phyloP scores from a whole-genome alignment of 305 asterid species.

The Fraxinus paxiana region DNA sequence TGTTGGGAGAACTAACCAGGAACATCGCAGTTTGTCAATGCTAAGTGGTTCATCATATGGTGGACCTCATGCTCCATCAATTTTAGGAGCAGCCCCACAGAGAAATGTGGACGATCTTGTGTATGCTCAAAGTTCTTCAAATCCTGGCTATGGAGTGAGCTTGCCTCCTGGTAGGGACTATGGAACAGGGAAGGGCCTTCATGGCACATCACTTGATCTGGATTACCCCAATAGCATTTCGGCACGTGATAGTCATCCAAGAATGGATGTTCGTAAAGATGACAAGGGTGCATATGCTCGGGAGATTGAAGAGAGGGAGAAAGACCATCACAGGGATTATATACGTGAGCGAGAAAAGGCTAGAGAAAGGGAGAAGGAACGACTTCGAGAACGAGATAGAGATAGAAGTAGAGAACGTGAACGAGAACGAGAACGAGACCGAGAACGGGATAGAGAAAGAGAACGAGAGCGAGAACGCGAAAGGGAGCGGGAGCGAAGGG shows the following conservation, averaged over 20 bases:
- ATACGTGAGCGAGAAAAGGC: constrained; percentile 75
- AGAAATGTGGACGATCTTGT: constrained; percentile 63
- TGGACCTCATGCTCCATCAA: constrained; percentile 71
- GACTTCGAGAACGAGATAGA: constrained; percentile 51
- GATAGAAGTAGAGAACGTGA: constrained; percentile 55
- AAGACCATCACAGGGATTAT: constrained; percentile 49
- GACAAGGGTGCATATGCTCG: constrained; percentile 58
- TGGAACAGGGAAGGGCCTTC: constrained; percentile 84
- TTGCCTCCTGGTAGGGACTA: constrained; percentile 99
- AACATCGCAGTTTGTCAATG: constrained; percentile 54
- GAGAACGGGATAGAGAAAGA: constrained; percentile 54
- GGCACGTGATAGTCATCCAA: constrained; percentile 54
- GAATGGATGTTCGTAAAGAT: constrained; percentile 67
- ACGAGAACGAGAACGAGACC: constrained; percentile 40
- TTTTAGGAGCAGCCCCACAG: constrained; percentile 87
- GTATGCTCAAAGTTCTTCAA: constrained; percentile 62
- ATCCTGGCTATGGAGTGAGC: constrained; percentile 98
- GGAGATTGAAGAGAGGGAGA: constrained; percentile 74
- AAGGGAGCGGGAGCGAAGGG: constrained; percentile 50
- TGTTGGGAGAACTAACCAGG: constrained; percentile 72
- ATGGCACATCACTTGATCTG: constrained; percentile 52
- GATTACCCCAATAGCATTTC: constrained; percentile 58
- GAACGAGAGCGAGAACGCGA: constrained; percentile 64
- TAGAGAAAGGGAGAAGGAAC: constrained; percentile 70
- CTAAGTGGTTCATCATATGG: constrained; percentile 59